These are phyloP conservation scores for Extremus antarcticus DNA, from an alignment of 495 filamentous ascomycete genomes.

Conservation along the genomic window DNA sequence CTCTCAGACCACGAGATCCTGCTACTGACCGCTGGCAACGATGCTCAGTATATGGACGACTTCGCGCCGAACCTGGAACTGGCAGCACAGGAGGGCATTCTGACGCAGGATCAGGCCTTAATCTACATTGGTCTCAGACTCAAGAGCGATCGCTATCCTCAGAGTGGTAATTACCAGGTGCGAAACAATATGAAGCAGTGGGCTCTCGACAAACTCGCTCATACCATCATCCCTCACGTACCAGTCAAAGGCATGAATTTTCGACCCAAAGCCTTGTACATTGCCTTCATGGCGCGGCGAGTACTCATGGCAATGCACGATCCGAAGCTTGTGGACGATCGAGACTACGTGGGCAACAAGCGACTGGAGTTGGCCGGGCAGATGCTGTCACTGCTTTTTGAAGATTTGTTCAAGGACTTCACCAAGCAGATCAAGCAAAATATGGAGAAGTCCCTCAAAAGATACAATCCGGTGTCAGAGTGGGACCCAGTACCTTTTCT, in stretches of 20 bases:
- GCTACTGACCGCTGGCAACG: conserved; percentile 71
- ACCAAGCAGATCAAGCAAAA: conserved; percentile 75
- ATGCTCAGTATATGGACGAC: conserved; percentile 79
- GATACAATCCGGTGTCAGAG: conserved; percentile 69
- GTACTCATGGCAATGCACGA: conserved; percentile 90
- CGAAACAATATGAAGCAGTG: conserved; percentile 72
- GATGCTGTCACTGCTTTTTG: conserved; percentile 88
- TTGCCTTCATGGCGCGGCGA: conserved; percentile 90
- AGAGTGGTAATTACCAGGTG: neutral
- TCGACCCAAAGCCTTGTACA: conserved; percentile 85
- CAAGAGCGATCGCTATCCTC: conserved; percentile 40
- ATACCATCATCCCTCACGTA: conserved; percentile 86
- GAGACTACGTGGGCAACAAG: conserved; percentile 98
- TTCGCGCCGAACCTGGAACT: conserved; percentile 94
- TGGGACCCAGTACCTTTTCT: conserved; percentile 78
- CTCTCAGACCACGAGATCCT: conserved; percentile 90
- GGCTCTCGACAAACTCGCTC: conserved; percentile 80
- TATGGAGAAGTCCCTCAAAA: conserved; percentile 87
- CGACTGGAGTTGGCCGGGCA: conserved; percentile 88
- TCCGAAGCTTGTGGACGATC: conserved; percentile 77
- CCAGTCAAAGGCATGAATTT: conserved; percentile 84
- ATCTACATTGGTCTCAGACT: conserved; percentile 80
- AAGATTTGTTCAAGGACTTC: conserved; percentile 94
- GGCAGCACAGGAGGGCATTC: conserved; percentile 64
- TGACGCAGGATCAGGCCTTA: conserved; percentile 86